These are phyloP conservation scores for Penicillium bialowiezense DNA, from an alignment of 495 filamentous ascomycete species.

Conservation along the genomic window DNA sequence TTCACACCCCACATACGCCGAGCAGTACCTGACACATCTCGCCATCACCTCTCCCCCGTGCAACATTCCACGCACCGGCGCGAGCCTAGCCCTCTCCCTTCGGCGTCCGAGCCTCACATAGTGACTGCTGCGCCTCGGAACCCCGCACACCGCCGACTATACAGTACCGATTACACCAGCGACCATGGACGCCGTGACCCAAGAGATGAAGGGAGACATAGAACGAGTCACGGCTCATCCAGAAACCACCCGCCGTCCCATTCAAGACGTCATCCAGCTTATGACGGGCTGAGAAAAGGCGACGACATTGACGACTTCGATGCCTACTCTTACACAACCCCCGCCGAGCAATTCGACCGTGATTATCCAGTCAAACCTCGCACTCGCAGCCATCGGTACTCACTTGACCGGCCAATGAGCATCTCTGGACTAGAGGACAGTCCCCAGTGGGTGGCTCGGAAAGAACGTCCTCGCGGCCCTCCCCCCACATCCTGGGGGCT, in stretches of 20 bases:
- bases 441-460: conserved; percentile 40
- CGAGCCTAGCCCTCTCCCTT: conserved; percentile 30
- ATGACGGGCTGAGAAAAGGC: conserved; percentile 37
- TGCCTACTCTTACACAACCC: conserved; percentile 71
- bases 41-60: conserved; percentile 28
- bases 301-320: conserved; percentile 60
- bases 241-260: conserved; percentile 17
- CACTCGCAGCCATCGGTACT: conserved; percentile 47
- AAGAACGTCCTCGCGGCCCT: conserved; percentile 49
- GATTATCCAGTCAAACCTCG: conserved; percentile 53
- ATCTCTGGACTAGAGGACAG: conserved; percentile 61
- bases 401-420: conserved; percentile 58
- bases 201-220: conserved; percentile 13
- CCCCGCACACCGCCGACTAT: conserved; percentile 28
- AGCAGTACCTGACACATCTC: conserved; percentile 23
- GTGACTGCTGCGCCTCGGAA: conserved; percentile 26
- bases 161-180: conserved; percentile 40
- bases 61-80: conserved; percentile 26
- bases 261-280: conserved; percentile 28
- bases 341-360: conserved; percentile 64
- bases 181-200: conserved; percentile 32
- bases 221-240: conserved; percentile 22
- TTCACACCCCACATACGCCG: conserved; percentile 23
- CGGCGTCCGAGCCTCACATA: conserved; percentile 28
- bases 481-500: conserved; percentile 62